Conservation (phyloP, 768 basidiomycete species). For the Mycena vitilis region DNA sequence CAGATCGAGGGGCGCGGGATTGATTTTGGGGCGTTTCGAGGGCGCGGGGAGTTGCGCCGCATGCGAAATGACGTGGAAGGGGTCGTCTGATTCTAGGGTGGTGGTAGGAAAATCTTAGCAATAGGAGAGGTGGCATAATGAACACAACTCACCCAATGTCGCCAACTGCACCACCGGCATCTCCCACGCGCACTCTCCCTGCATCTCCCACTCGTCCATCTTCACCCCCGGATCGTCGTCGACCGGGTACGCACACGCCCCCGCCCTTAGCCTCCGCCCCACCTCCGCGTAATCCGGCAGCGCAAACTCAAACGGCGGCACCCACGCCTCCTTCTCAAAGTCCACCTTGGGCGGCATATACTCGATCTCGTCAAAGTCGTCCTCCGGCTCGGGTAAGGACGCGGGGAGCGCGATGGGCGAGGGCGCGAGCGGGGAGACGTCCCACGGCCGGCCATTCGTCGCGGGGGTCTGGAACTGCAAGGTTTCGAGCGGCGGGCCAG, state of each 20-base stretch:
- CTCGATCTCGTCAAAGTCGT: background rate
- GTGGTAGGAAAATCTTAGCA: no score
- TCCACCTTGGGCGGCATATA: background rate
- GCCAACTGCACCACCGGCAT: background rate
- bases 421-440: background rate
- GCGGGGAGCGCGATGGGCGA: background rate
- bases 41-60: no score
- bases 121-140: no score
- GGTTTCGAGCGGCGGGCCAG: no score
- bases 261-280: background rate
- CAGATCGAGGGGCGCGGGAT: no score
- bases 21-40: no score
- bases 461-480: background rate
- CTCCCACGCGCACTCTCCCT: background rate
- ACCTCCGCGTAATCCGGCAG: background rate
- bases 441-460: background rate
- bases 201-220: background rate
- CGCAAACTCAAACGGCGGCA: background rate
- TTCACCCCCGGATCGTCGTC: background rate
- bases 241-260: background rate
- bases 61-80: no score
- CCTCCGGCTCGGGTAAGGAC: background rate
- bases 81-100: no score
- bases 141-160: no score
- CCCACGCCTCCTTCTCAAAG: no score